Conservation (phyloP, 257 asterid species). For the Solanum chilense region DNA sequence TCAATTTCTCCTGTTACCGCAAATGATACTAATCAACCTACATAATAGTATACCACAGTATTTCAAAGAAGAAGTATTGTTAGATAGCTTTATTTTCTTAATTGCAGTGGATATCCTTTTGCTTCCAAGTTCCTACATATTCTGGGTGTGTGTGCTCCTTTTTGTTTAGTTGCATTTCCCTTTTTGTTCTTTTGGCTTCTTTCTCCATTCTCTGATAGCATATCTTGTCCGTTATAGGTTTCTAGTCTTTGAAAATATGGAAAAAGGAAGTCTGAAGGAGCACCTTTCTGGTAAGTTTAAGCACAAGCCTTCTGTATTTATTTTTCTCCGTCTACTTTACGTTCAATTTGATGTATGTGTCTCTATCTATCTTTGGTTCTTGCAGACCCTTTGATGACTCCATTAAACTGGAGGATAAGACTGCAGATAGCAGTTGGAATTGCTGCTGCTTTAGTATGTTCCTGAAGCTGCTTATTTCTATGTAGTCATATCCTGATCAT, state of each 20-base stretch:
- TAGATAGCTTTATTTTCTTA: background rate
- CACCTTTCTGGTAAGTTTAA: slow-evolving; percentile 56
- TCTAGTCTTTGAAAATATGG: slow-evolving; percentile 64
- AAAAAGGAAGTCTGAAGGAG: slow-evolving; percentile 71
- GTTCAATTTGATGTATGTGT: background rate
- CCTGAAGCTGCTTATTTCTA: background rate
- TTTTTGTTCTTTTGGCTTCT: background rate
- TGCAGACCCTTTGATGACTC: slow-evolving; percentile 86
- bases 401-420: slow-evolving; percentile 85
- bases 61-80: background rate
- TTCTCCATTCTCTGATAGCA: background rate
- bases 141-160: background rate
- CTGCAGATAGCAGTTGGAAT: slow-evolving; percentile 61
- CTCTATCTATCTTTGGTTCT: background rate
- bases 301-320: too few species aligned
- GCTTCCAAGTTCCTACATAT: background rate
- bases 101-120: background rate
- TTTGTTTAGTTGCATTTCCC: background rate
- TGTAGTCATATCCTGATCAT: background rate
- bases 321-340: background rate
- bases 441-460: slow-evolving; percentile 87
- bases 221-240: slow-evolving; percentile 27
- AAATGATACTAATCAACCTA: background rate
- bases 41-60: background rate
- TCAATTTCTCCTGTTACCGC: background rate